Evolutionary conservation across 345 rosid genomes (phyloP), one percentile per base, ranked within the genome.

Genomic region (Litchi chinensis): DNA sequence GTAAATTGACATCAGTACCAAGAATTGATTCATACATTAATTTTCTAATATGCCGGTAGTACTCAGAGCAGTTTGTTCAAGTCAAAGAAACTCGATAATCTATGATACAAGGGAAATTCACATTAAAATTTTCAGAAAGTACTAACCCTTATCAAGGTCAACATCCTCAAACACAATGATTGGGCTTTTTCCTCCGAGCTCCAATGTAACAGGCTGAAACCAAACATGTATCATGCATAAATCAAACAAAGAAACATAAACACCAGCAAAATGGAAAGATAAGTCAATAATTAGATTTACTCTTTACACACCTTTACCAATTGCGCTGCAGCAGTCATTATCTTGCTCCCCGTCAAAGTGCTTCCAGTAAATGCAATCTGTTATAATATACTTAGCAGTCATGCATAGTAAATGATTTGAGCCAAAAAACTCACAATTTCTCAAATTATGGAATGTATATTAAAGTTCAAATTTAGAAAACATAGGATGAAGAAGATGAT

Each of bases 321-420:
- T 85, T 87, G 88, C 76, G 98, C 97, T 77, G 95, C 98, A 77
- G 97, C 83, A 68, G 93, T 71, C 98, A 94, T 91, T 74, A 94
- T 84, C 81, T 69, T 89, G 88, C 92, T 93, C 77, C 98, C 99
- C 9, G 99, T 96, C 68, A 88, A 86, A 67, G 91, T 81, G 92
- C 99, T 93, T 82, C 99, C 99, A 73, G 99, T 96, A 87, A 94
- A 93, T 32, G 97, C 95, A 77, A 96, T 79, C 98, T 96, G 90
- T 67, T 54, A 65, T 75, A 59, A 68, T 54, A 43, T 28, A 83
- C 43, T 82, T 40, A 82, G 72, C 77, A 74, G 43, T 68, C 68
- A 78, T n/a, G 74, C 81, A 78, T 18, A 8, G 63, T 46, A 72
- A 50, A 73, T 32, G n/a, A 70, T 66, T n/a, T 73, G 71, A 32